Conservation (phyloP, 768 basidiomycete species). For the Lentinula raphanica region DNA sequence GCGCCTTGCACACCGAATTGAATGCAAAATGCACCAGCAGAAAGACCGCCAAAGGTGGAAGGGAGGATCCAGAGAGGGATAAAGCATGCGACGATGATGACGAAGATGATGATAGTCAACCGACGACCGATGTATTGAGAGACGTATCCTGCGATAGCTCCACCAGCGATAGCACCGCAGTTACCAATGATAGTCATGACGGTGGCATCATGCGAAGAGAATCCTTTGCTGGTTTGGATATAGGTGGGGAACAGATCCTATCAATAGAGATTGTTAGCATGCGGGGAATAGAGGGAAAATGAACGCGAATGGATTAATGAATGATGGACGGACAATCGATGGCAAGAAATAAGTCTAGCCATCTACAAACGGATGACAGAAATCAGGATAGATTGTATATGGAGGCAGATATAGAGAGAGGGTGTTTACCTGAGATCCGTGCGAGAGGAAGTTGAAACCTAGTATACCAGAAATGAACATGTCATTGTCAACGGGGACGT, state of each 20-base stretch:
- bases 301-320: background rate
- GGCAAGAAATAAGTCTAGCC: too few species aligned
- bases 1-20: constrained; percentile 90
- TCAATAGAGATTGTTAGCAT: background rate
- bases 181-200: constrained; percentile 80
- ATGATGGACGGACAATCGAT: background rate
- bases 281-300: background rate
- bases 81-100: constrained; percentile 51
- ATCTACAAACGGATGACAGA: too few species aligned
- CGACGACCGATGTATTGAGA: constrained; percentile 80
- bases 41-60: constrained; percentile 54
- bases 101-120: constrained; percentile 69
- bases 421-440: constrained; percentile 52
- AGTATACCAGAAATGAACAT: background rate
- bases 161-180: constrained; percentile 51
- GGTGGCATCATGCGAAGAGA: constrained; percentile 53
- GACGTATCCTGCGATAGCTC: constrained; percentile 62
- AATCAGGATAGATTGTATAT: too few species aligned
- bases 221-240: constrained; percentile 55
- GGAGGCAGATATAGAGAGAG: background rate
- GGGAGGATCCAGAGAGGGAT: constrained; percentile 88
- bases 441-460: constrained; percentile 77
- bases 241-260: constrained; percentile 81
- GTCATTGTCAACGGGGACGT: background rate
- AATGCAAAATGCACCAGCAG: constrained; percentile 82